Evolutionary conservation across 2,329 filamentous ascomycete species (phyloP), one percentile per base, ranked within the genome.

Genomic region (Ascochyta koolunga): DNA sequence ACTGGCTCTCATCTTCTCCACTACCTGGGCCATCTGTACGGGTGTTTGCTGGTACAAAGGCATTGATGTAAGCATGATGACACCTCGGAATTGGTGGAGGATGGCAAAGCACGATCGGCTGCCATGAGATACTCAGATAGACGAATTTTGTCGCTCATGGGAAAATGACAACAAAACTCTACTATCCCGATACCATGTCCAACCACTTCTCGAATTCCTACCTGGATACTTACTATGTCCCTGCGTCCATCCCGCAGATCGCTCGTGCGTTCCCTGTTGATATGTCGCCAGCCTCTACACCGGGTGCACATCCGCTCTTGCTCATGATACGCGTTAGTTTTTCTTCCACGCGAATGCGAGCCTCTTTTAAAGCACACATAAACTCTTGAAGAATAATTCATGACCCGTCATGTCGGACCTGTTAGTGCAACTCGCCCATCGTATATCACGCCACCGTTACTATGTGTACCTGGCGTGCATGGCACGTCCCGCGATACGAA

Each of bases 41-140:
- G 64, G 51, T 2, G 56, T 65, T 29, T 67, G 65, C 45, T 62
- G 62, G 64, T 67, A 58, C 54, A 65, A 61, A 32, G 65, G 65
- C 11, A 55, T 60, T 24, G 64, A 66, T 33, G 60, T 58, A 46
- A 61, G 60, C 24, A 51, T 62, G 35, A 65, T 67, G 60, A 65
- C 60, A 25, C 55, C 61, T 10, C 52, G 51, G 21, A 64, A 57
- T 11, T 67, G 65, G 65, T 56, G 46, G 46, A 51, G 41, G 18
- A 56, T 56, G 53, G 53, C 53, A 9, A 56, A 31, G 42, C 32
- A 54, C 24, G 41, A 50, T 16, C 40, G 27, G 5, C 24, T 54
- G 16, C 51, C 51, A 21, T 54, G 19, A 35, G 37, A 21, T 16
- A 21, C 6, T 15, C 21, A 40, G 8, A 8, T 16, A 15, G n/a